Base-by-base conservation (phyloP, 768 basidiomycete species). In the Tricholoma saponaceum region DNA sequence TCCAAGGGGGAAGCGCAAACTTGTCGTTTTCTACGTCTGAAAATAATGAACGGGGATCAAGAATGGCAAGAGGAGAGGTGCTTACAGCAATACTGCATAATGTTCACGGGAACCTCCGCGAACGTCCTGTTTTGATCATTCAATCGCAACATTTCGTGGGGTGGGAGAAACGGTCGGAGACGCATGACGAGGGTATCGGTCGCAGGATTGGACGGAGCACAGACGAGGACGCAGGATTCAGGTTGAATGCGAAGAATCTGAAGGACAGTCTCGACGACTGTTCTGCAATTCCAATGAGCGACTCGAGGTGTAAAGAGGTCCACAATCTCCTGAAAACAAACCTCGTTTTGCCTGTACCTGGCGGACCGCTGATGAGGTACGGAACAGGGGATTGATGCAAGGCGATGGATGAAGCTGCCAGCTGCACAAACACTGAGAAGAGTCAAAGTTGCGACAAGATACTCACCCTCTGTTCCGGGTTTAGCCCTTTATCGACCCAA, bases 261-360 rank as follows among this genome's bases (percentile, higher is more conserved):
- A 22, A 80, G 68, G 3, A 82, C 80, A 5, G 73, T 67, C 66
- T 81, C 79, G 20, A 79, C 79, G 3, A 80, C 72, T 2, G 79
- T 82, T 60, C 80, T 80, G 39, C 10, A 32, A 47, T 44, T 14
- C n/a, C 1, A 2, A 47, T 44, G 51, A 25, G 51, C 30, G 46
- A 13, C 16, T 28, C 28, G 18, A 39, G 32, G 46, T 9, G 25
- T 44, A 39, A 35, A 16, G 5, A 23, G 26, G 25, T 50, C 3
- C 6, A 54, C 1, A 56, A 37, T 16, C 4, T 43, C 22, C 26
- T 28, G 20, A 18, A 55, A 43, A 58, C 26, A 23, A 57, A 77
- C 79, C 76, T 74, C n/a, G 79, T 82, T 65, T 82, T 82, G 18
- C 79, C 80, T 18, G 80, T 82, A 0, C 80, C 80, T 16, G 80